A percentile compares a stretch with the other conserved stretches of the same genome.
Evolutionary conservation across 768 basidiomycete species (phyloP).

Genomic region (Serendipita sp.): DNA sequence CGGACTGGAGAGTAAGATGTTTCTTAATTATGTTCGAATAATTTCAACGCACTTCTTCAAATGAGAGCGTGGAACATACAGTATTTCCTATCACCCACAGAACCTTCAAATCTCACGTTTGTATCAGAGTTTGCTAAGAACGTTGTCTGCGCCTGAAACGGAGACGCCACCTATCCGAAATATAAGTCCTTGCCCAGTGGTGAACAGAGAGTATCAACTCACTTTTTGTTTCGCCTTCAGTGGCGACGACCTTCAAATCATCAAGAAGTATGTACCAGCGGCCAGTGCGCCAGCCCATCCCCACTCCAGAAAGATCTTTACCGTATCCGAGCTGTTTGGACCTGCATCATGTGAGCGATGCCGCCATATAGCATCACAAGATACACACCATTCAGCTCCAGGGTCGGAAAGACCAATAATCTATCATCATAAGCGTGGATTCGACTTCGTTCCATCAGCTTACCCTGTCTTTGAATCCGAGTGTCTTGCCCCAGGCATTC

Average conservation of each 20-base stretch:
- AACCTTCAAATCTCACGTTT: too few relatives aligned
- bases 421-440: neutral
- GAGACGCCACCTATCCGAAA: neutral
- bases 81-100: too few relatives aligned
- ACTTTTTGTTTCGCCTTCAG: neutral
- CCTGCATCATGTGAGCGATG: neutral
- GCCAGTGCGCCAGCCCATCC: neutral
- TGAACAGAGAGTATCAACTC: neutral
- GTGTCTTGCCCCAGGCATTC: neutral
- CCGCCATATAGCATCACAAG: neutral
- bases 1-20: too few relatives aligned
- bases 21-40: too few relatives aligned
- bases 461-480: constrained; percentile 3
- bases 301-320: neutral
- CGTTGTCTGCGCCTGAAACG: neutral
- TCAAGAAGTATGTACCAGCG: constrained; percentile 1
- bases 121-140: neutral
- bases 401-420: neutral
- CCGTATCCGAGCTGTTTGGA: neutral
- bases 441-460: neutral
- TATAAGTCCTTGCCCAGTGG: neutral
- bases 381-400: neutral
- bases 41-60: too few relatives aligned
- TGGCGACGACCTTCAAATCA: neutral
- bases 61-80: too few relatives aligned